phyloP scores from a whole-genome alignment of 2,329 filamentous ascomycete genomes.

The Teratosphaeria gauchensis region DNA sequence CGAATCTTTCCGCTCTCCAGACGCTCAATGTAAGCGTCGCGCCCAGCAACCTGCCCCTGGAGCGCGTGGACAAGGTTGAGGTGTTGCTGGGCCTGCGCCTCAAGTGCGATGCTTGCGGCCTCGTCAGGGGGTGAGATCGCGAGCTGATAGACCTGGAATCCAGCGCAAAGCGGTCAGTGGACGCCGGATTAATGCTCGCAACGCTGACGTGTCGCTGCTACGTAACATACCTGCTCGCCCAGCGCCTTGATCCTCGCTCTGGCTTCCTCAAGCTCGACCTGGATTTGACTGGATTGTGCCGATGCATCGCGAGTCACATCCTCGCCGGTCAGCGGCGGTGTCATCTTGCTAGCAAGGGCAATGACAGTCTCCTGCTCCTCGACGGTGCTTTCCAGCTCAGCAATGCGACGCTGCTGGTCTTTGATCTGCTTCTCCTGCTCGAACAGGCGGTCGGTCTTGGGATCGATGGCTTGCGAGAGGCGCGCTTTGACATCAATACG shows the following conservation, averaged over 20 bases:
- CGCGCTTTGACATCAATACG: not conserved
- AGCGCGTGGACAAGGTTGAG: slow-evolving; percentile 8
- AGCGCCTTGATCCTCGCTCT: not conserved
- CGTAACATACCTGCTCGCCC: not conserved
- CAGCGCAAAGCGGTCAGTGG: not conserved
- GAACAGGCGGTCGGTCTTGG: not conserved
- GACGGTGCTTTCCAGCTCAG: not conserved
- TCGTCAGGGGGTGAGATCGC: slow-evolving; percentile 1
- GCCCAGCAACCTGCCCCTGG: slow-evolving; percentile 5
- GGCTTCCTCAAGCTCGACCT: not conserved
- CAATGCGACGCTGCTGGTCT: not conserved
- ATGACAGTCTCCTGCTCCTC: not conserved
- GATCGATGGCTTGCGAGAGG: not conserved
- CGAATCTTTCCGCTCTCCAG: not conserved
- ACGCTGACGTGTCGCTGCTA: not conserved
- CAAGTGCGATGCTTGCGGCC: slow-evolving; percentile 5
- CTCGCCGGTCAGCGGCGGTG: not conserved
- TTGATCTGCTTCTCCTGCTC: slow-evolving; percentile 5
- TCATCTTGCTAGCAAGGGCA: not conserved
- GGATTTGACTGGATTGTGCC: not conserved
- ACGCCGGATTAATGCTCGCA: not conserved
- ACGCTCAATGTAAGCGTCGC: not conserved
- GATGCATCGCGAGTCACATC: not conserved
- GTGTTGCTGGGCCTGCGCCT: slow-evolving; percentile 9
- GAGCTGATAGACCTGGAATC: not conserved